Evolutionary conservation across 345 rosid genomes (phyloP).

Genomic region (Murraya paniculata): DNA sequence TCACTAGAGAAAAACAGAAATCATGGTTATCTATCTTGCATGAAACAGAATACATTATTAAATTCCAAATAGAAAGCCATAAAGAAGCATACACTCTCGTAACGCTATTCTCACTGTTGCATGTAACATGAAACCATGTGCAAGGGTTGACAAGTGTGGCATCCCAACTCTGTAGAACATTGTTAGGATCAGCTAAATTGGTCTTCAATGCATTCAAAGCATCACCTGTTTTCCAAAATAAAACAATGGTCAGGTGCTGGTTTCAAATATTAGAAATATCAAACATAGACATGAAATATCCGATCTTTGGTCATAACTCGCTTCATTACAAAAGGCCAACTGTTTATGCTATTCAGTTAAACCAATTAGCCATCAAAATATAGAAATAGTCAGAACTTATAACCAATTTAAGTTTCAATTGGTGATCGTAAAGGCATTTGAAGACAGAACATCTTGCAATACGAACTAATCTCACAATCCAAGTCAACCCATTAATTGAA

Average conservation of each 20-base stretch:
- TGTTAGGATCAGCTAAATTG: constrained; percentile 67
- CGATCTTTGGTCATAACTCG: background rate
- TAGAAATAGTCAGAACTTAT: background rate
- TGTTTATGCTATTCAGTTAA: background rate
- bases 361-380: background rate
- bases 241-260: background rate
- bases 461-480: background rate
- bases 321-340: background rate
- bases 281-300: background rate
- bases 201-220: constrained; percentile 74
- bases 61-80: constrained; percentile 8
- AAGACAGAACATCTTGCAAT: background rate
- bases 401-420: background rate
- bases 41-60: background rate
- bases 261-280: background rate
- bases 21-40: background rate
- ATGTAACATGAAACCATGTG: constrained; percentile 85
- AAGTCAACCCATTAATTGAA: background rate
- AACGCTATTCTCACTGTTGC: constrained; percentile 66
- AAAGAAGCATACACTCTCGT: constrained; percentile 69
- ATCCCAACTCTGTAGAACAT: constrained; percentile 80
- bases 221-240: constrained; percentile 52
- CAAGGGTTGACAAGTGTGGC: constrained; percentile 74
- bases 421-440: background rate
- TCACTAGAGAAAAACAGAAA: constrained; percentile 29